phyloP scores from a whole-genome alignment of 129 eudicot species.

The Erigeron canadensis region DNA sequence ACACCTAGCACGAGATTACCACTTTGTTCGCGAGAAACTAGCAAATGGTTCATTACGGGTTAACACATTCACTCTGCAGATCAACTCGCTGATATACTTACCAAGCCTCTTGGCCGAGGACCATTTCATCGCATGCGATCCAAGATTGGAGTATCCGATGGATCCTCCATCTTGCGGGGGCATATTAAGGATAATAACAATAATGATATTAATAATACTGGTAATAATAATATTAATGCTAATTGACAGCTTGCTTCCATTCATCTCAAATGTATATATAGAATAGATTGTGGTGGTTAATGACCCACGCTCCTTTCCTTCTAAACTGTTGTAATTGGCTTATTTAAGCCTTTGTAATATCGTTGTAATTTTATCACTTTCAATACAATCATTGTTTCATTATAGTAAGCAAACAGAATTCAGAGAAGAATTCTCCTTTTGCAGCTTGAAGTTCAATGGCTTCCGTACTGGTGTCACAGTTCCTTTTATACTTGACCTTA shows the following conservation, averaged over 20 bases:
- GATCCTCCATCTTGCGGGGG: conserved; percentile 15
- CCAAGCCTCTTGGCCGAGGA: conserved; percentile 5
- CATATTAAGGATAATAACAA: conserved; percentile 11
- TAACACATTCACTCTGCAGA: neutral
- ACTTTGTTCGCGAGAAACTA: neutral
- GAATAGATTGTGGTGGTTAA: neutral
- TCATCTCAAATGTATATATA: neutral
- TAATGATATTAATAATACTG: neutral
- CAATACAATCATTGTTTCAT: too few species aligned
- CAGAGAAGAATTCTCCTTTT: too few species aligned
- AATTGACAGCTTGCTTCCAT: neutral
- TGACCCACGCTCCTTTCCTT: neutral
- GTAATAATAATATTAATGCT: neutral
- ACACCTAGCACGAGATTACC: too few species aligned
- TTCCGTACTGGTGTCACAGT: too few species aligned
- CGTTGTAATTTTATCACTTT: too few species aligned
- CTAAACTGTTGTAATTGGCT: too few species aligned
- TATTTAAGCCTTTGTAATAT: too few species aligned
- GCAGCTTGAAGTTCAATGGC: too few species aligned
- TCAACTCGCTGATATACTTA: conserved; percentile 1
- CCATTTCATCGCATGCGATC: conserved; percentile 6
- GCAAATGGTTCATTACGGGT: neutral
- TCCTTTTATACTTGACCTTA: too few species aligned
- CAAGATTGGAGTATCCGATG: conserved; percentile 1
- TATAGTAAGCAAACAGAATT: too few species aligned